These are phyloP conservation scores for Fraxinus sp. DNA, from an alignment of 305 asterid genomes.

Conservation along the genomic window DNA sequence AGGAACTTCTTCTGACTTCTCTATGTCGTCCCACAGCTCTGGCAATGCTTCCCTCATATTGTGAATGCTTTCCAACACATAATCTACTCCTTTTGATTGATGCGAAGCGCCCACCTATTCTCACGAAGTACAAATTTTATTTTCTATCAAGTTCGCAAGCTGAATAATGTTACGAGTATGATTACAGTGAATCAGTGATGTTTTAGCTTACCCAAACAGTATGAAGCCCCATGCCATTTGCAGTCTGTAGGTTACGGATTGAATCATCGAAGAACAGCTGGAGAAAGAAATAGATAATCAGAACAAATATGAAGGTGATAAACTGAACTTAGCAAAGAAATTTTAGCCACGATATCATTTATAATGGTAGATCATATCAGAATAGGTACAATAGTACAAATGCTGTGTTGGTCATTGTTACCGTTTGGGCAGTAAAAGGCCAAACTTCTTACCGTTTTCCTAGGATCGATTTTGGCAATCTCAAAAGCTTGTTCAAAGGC, in stretches of 20 bases:
- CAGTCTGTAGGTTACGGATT: constrained; percentile 73
- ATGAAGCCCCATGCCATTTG: constrained; percentile 54
- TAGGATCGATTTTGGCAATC: constrained; percentile 63
- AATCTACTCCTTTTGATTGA: constrained; percentile 57
- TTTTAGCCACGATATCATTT: not conserved
- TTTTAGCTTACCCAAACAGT: constrained; percentile 71
- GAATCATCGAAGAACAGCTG: constrained; percentile 94
- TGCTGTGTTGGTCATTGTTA: not conserved
- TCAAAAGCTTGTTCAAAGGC: constrained; percentile 66
- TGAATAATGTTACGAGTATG: not conserved
- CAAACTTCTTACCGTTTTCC: constrained; percentile 54
- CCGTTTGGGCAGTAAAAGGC: not conserved
- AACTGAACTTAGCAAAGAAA: not conserved
- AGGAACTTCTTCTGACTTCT: constrained; percentile 42
- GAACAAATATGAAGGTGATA: not conserved
- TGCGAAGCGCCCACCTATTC: constrained; percentile 71
- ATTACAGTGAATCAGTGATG: not conserved
- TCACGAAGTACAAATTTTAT: constrained; percentile 9
- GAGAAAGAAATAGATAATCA: constrained; percentile 13
- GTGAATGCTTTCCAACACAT: constrained; percentile 84
- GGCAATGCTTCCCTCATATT: constrained; percentile 86
- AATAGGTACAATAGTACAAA: not conserved
- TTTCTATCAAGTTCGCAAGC: not conserved
- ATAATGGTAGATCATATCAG: not conserved
- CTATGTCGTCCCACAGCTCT: constrained; percentile 74